Evolutionary conservation across 2,329 filamentous ascomycete genomes (phyloP).

Genomic region (Botrytis aclada): DNA sequence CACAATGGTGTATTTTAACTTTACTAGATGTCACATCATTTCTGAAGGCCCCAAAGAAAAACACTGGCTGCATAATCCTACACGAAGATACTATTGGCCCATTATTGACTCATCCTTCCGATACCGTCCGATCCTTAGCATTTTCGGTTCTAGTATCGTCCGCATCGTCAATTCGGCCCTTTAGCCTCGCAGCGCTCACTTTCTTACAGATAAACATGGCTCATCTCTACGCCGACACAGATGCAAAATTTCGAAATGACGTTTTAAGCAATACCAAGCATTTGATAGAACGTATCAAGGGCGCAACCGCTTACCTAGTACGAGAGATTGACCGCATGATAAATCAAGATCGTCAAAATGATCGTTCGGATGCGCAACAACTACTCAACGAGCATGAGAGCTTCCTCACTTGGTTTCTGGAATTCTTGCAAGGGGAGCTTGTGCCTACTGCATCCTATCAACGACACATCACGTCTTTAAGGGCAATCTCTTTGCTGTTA

Average conservation of each 20-base stretch:
- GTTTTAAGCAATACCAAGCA: slow-evolving; percentile 71
- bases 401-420: slow-evolving; percentile 73
- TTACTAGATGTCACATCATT: slow-evolving; percentile 34
- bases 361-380: slow-evolving; percentile 14
- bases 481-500: slow-evolving; percentile 64
- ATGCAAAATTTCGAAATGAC: slow-evolving; percentile 82
- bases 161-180: slow-evolving; percentile 68
- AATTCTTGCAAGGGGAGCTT: slow-evolving; percentile 71
- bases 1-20: slow-evolving; percentile 18
- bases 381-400: slow-evolving; percentile 48
- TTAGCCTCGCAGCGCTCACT: slow-evolving; percentile 59
- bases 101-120: slow-evolving; percentile 54
- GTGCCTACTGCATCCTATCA: slow-evolving; percentile 84
- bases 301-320: slow-evolving; percentile 57
- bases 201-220: slow-evolving; percentile 64
- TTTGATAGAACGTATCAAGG: slow-evolving; percentile 72
- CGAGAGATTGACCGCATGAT: slow-evolving; percentile 36
- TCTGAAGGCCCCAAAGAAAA: slow-evolving; percentile 40
- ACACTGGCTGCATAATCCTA: slow-evolving; percentile 38
- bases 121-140: slow-evolving; percentile 72
- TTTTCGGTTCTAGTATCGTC: slow-evolving; percentile 78
- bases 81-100: slow-evolving; percentile 47
- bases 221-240: slow-evolving; percentile 76
- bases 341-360: slow-evolving; percentile 11
- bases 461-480: slow-evolving; percentile 77